Evolutionary conservation across 192 early-diverging fungal genomes (phyloP).

Genomic region (Spizellomyces punctatus): DNA sequence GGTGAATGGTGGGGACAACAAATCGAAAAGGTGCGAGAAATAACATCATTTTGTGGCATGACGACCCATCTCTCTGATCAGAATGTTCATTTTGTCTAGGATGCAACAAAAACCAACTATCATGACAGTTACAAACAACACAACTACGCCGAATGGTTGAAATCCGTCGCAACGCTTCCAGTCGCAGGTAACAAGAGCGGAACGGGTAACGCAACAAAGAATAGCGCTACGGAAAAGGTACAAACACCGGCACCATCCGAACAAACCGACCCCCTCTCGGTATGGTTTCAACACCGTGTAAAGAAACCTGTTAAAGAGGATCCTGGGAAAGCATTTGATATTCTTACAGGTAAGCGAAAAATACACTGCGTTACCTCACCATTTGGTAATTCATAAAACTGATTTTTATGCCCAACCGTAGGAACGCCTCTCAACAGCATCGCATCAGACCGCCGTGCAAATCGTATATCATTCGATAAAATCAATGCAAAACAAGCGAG

Average conservation of each 20-base stretch:
- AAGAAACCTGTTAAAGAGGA: slow-evolving; percentile 38
- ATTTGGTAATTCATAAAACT: too few relatives aligned
- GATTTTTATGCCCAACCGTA: too few relatives aligned
- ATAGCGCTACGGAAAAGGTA: background rate
- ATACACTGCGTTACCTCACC: too few relatives aligned
- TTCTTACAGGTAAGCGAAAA: slow-evolving; percentile 39
- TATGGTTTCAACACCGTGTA: slow-evolving; percentile 44
- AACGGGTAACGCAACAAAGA: slow-evolving; percentile 4
- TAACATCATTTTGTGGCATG: background rate
- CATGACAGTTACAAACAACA: slow-evolving; percentile 42
- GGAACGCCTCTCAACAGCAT: background rate
- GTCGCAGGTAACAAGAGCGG: slow-evolving; percentile 29
- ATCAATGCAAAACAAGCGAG: slow-evolving; percentile 34
- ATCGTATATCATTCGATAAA: slow-evolving; percentile 46
- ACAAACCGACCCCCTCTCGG: slow-evolving; percentile 7
- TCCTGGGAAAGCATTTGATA: slow-evolving; percentile 42
- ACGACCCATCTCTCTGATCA: background rate
- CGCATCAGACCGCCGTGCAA: slow-evolving; percentile 22
- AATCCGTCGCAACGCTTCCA: slow-evolving; percentile 17
- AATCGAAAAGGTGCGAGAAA: slow-evolving; percentile 7
- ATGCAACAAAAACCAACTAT: slow-evolving; percentile 31
- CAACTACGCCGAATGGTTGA: slow-evolving; percentile 36
- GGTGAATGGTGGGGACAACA: slow-evolving; percentile 51
- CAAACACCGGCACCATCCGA: background rate
- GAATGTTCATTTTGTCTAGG: too few relatives aligned